Evolutionary conservation across 805 yeast species (phyloP).

Genomic region (Pichia pseudocactophila): DNA sequence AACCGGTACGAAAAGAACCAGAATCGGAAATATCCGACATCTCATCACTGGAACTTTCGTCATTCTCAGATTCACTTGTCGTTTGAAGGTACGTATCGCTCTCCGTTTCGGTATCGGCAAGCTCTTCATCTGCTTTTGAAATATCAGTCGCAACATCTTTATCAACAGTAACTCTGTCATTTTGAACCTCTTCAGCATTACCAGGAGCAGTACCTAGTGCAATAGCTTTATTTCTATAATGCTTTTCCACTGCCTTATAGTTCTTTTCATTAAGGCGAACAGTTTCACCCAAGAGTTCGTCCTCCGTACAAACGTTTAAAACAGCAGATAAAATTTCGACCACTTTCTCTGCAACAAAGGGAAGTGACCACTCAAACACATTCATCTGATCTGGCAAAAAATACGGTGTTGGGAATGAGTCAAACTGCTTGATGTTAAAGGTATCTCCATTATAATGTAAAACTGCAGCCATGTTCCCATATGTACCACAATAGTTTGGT

Average conservation of each 20-base stretch:
- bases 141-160: background rate
- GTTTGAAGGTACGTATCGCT: background rate
- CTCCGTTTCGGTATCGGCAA: background rate
- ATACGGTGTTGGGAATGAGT: conserved; percentile 88
- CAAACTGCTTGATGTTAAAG: conserved; percentile 92
- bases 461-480: conserved; percentile 92
- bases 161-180: background rate
- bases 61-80: background rate
- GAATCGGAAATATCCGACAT: background rate
- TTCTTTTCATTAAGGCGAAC: background rate
- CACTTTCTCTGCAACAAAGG: conserved; percentile 93
- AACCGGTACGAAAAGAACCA: no score
- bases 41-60: background rate
- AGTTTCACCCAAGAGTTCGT: conserved; percentile 43
- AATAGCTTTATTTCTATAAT: background rate
- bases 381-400: conserved; percentile 97
- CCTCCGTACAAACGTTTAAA: conserved; percentile 87
- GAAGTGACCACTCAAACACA: conserved; percentile 94
- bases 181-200: background rate
- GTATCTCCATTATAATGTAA: conserved; percentile 85
- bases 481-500: conserved; percentile 87
- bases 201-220: background rate
- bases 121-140: background rate
- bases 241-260: background rate
- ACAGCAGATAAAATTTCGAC: conserved; percentile 89